These are phyloP conservation scores for Acanthochlamys bracteata DNA, from an alignment of 106 monocot species.

Conservation along the genomic window DNA sequence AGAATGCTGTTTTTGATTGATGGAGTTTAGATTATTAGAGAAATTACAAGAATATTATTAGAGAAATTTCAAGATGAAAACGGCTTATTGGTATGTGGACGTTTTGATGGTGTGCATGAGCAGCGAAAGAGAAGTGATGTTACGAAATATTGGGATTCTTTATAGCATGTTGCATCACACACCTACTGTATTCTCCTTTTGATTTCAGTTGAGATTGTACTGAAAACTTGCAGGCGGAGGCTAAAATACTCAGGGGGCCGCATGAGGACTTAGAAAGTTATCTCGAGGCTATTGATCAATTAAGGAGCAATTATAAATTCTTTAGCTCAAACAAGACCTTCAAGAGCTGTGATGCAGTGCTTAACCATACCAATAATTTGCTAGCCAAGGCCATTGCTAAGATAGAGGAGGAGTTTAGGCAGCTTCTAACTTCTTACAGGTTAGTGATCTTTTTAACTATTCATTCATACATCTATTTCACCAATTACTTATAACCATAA, in stretches of 20 bases:
- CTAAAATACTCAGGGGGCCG: slow-evolving; percentile 61
- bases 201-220: neutral
- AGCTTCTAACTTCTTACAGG: slow-evolving; percentile 53
- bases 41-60: no score
- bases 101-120: no score
- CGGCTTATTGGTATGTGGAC: no score
- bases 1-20: no score
- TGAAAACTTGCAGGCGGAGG: slow-evolving; percentile 42
- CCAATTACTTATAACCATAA: no score
- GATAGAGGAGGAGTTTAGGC: slow-evolving; percentile 73
- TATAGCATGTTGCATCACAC: no score
- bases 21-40: no score
- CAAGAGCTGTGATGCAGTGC: slow-evolving; percentile 53
- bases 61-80: no score
- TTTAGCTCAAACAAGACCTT: slow-evolving; percentile 55
- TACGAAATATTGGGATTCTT: no score
- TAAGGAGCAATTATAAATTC: slow-evolving; percentile 42
- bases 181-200: no score
- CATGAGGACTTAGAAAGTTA: slow-evolving; percentile 78
- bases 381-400: slow-evolving; percentile 59
- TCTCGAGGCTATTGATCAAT: slow-evolving; percentile 54
- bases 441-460: neutral
- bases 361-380: slow-evolving; percentile 53
- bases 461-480: no score
- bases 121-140: no score